Evolutionary conservation across 2,329 filamentous ascomycete species (phyloP).

Genomic region (Elsinoe arachidis): DNA sequence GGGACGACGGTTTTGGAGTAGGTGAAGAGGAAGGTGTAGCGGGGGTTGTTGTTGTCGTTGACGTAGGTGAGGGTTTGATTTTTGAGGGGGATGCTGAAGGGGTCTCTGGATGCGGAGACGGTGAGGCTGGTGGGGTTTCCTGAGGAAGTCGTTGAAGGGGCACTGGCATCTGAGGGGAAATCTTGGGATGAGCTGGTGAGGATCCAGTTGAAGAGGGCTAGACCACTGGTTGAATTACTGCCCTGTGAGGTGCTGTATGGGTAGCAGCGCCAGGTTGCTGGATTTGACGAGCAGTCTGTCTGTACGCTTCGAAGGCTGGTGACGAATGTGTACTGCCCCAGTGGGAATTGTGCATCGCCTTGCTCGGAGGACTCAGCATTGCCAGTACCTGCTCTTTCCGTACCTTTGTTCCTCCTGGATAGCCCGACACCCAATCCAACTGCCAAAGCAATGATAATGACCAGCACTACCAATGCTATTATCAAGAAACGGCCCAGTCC

Average conservation of each 20-base stretch:
- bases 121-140: slow-evolving; percentile 29
- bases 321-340: slow-evolving; percentile 53
- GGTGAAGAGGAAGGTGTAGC: slow-evolving; percentile 49
- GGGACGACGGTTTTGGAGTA: slow-evolving; percentile 48
- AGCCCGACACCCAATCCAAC: slow-evolving; percentile 34
- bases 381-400: slow-evolving; percentile 14
- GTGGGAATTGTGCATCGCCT: slow-evolving; percentile 42
- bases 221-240: slow-evolving; percentile 30
- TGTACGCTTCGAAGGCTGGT: slow-evolving; percentile 47
- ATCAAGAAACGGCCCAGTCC: slow-evolving; percentile 34
- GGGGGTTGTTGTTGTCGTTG: slow-evolving; percentile 41
- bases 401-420: slow-evolving; percentile 18
- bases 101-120: slow-evolving; percentile 46
- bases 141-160: slow-evolving; percentile 49
- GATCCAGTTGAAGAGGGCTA: slow-evolving; percentile 54
- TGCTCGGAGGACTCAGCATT: slow-evolving; percentile 16
- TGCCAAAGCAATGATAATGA: slow-evolving; percentile 26
- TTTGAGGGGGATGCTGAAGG: slow-evolving; percentile 49
- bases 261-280: slow-evolving; percentile 54
- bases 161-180: slow-evolving; percentile 40
- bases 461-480: slow-evolving; percentile 29
- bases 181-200: slow-evolving; percentile 38
- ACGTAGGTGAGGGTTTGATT: slow-evolving; percentile 44
- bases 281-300: slow-evolving; percentile 50
- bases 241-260: slow-evolving; percentile 45